Base-by-base conservation (phyloP, 805 yeast species). In the Candida gorgasii region DNA sequence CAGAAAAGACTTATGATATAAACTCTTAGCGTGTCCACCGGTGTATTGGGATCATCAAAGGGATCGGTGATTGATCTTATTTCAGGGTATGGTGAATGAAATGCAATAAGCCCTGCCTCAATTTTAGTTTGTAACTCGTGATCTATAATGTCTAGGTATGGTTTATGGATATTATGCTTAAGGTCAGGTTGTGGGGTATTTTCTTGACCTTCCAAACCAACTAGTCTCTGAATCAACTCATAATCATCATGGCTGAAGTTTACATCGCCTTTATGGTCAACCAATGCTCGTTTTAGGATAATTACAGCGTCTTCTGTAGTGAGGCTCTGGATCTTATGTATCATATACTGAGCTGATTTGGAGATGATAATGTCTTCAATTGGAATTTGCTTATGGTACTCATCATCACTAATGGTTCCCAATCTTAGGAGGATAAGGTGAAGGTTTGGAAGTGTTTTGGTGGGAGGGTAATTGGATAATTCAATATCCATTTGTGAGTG, bases 51-150 rank as follows among this genome's bases (percentile, higher is more conserved):
- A 43, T 67, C 72, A 43, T 67, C 73, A 42, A 46, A 62, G 3
- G 72, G 70, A 35, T 67, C 71, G 1, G 69, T 63, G 15, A 67
- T 64, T 2, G 72, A 58, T 47, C 73, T 50, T 5, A 67, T 59
- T 44, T 67, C 74, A 2, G 72, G 69, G 44, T 69, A 69, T 2
- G 74, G 73, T 0, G 73, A 67, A 53, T 65, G 68, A 48, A 46
- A 68, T 16, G 61, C 64, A 30, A 69, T 58, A 39, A 69, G 51
- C 1, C 64, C 59, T 1, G 75, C 74, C 45, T 69, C 74, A 13
- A 65, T 39, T 39, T 61, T 51, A 8, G 59, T 57, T 42, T 67
- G 71, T 39, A 67, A 50, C 4, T 53, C 49, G 70, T 72, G 67
- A 47, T 67, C 70, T 3, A 51, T 45, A 5, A 59, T 47, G 20